Evolutionary conservation across 768 basidiomycete genomes (phyloP), one percentile per base, ranked within the genome.

Genomic region (Amanita pallidorosea): DNA sequence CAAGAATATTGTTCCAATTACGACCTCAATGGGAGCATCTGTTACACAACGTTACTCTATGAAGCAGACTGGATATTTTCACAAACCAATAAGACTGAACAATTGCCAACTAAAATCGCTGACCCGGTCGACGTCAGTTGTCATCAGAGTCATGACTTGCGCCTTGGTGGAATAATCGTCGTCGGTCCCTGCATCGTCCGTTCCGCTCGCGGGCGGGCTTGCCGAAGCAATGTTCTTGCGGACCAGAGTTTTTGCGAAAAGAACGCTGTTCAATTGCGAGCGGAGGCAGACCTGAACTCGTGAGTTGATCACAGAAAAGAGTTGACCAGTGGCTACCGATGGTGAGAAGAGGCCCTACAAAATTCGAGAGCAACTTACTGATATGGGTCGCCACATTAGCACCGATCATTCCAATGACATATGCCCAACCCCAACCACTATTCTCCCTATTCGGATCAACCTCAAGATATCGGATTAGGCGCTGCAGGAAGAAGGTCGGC

Each of bases 111-210:
- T 67, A 59, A 94, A 88, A 46, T 94, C 88, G 63, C 84, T 81
- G 54, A 94, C 83, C 49, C 92, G 77, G 63, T 94, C 90, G 25
- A 93, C 89, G 57, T 96, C 92, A 5, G 90, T 92, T 5, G 92
- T 94, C 88, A 95, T 93, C 25, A 95, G 76, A 2, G 88, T 94
- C 91, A 95, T 93, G 58, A 96, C 82, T 67, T 95, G 79, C 5
- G 79, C 77, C 60, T 83, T 82, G 60, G 75, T 80, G 7, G 79
- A 79, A 55, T 80, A 78, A 20, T 77, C 74, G 51, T 81, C 79
- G 7, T 76, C 73, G 31, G 63, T 68, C 44, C 71, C 67, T 33
- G 65, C 63, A 15, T 61, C 60, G 2, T 34, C 47, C 9, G 53
- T 49, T 23, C 53, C 49, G 46, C 59, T 51, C 15, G 47, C 52